Base-by-base conservation (phyloP, 2,329 filamentous ascomycete species). In the Hypoxylon sp. region DNA sequence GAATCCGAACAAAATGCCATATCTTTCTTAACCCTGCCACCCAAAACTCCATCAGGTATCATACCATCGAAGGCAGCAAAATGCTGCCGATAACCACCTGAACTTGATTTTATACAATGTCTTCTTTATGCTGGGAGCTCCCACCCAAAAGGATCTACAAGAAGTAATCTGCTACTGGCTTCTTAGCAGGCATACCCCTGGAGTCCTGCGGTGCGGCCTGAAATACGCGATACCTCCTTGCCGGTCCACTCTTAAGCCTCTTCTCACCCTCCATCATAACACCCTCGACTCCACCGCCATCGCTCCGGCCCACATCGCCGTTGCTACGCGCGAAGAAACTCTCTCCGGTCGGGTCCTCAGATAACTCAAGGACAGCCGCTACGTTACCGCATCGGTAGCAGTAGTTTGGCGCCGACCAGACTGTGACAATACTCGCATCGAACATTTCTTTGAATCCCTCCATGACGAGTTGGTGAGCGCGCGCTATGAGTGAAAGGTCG, bases 401-500 rank as follows among this genome's bases (percentile, higher is more conserved):
- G 84, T 98, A 98, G 79, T 98, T 98, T 0, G 94, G 94, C 9
- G 94, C 94, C 0, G 93, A 97, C 95, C 96, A 99, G n/a, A 99
- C 96, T 0, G 96, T 99, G 45, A 98, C 96, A 70, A 99, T 98
- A 51, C 90, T 93, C 13, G 90, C 91, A 77, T 97, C 93, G 76
- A 98, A 99, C 94, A 98, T 98, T 79, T 98, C 96, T 82, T 98
- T 98, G 81, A 98, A 99, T 0, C 96, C 96, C 79, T 99, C 96
- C 96, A 98, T 99, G 71, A 99, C 96, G 21, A 99, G 89, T 80
- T 99, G 96, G 78, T 99, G 96, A 0, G 96, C 96, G 60, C 96
- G 89, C 17, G 95, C 96, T 71, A 99, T 96, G 57, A 99, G 86
- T 21, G 91, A 93, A 28, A 99, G 86, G 76, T 97, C 93, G 79